phyloP scores from a whole-genome alignment of 169 alveolate genomes.

The Plasmodium knowlesi region DNA sequence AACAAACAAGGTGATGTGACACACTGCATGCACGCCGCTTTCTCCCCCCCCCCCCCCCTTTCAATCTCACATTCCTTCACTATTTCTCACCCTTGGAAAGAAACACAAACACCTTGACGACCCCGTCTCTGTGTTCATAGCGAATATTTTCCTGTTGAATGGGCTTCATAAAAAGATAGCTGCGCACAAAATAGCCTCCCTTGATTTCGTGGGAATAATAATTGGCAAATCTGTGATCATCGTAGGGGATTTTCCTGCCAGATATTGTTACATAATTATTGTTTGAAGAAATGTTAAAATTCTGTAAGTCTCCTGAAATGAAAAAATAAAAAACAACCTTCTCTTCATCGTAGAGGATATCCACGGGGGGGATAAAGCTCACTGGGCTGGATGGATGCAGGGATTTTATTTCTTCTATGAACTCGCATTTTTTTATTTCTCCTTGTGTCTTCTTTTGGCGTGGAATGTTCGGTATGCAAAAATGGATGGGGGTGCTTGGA shows the following conservation, averaged over 20 bases:
- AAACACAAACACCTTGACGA: conserved; percentile 42
- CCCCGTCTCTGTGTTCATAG: conserved; percentile 61
- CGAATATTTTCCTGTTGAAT: conserved; percentile 26
- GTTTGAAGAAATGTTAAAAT: conserved; percentile 23
- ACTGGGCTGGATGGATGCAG: background rate
- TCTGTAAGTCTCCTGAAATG: conserved; percentile 62
- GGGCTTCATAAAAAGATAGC: conserved; percentile 28
- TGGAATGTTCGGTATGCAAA: background rate
- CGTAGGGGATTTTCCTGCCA: conserved; percentile 66
- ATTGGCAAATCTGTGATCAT: conserved; percentile 5
- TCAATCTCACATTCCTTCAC: background rate
- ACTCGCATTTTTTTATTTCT: conserved; percentile 51
- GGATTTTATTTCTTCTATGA: conserved; percentile 65
- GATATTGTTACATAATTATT: conserved; percentile 69
- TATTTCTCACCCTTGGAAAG: background rate
- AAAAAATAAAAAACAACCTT: conserved; percentile 63
- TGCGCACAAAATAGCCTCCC: conserved; percentile 56
- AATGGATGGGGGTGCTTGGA: conserved; percentile 32
- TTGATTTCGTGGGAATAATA: conserved; percentile 68
- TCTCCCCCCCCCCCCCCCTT: background rate
- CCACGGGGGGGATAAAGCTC: conserved; percentile 57
- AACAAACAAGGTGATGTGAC: conserved; percentile 3
- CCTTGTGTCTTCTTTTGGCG: background rate
- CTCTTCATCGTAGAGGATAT: conserved; percentile 62
- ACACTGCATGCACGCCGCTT: background rate